Conservation (phyloP, 1,139 yeast genomes). For the Debaryomycetaceae sp. region DNA sequence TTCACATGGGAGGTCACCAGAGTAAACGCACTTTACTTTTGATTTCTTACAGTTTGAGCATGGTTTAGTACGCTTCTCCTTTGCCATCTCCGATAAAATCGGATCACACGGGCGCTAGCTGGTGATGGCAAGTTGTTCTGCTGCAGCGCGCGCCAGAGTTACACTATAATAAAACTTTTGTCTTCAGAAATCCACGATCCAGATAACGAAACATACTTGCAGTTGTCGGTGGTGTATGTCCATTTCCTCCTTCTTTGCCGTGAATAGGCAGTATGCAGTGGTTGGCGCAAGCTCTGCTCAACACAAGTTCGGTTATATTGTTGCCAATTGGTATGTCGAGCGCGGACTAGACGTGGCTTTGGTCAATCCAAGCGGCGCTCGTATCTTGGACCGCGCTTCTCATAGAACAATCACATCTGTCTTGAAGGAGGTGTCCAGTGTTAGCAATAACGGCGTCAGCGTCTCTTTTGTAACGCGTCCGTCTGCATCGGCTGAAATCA, state of each 20-base stretch:
- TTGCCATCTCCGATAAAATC: conserved; percentile 15
- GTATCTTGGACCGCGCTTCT: conserved; percentile 36
- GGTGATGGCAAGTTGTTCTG: background rate
- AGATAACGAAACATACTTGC: too few relatives aligned
- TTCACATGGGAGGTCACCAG: conserved; percentile 41
- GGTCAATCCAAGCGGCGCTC: conserved; percentile 44
- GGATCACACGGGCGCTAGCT: background rate
- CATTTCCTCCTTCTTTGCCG: conserved; percentile 40
- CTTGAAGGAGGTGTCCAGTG: conserved; percentile 16
- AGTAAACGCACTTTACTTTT: conserved; percentile 51
- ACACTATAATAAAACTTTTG: too few relatives aligned
- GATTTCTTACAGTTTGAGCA: conserved; percentile 55
- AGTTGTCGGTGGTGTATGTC: too few relatives aligned
- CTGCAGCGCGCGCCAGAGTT: conserved; percentile 10
- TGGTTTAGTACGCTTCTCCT: conserved; percentile 45
- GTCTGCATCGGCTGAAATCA: conserved; percentile 35
- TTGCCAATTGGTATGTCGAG: conserved; percentile 54
- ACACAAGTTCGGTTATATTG: conserved; percentile 60
- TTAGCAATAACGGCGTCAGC: conserved; percentile 33
- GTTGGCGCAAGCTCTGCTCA: conserved; percentile 66
- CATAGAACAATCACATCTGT: conserved; percentile 23
- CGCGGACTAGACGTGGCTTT: conserved; percentile 55
- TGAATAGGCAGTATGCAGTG: conserved; percentile 49
- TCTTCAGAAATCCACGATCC: too few relatives aligned
- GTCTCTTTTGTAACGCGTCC: conserved; percentile 73